Evolutionary conservation across 2,329 filamentous ascomycete species (phyloP).

Genomic region (Trichoderma sp.): DNA sequence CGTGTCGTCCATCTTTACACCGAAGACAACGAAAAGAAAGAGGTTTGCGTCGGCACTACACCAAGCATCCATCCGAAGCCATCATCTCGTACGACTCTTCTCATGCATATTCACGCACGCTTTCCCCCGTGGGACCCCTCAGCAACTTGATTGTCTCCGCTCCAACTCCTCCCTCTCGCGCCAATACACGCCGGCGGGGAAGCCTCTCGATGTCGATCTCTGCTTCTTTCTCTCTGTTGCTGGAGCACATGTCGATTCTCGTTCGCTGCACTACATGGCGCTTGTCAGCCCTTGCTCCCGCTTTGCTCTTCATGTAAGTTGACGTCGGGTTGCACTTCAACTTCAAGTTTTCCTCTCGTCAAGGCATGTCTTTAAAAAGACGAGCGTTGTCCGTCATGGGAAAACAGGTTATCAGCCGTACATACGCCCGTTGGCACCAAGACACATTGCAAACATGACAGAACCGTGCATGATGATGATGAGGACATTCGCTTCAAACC

Average conservation of each 20-base stretch:
- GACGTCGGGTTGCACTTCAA: slow-evolving; percentile 5
- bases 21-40: neutral
- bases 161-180: neutral
- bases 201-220: slow-evolving; percentile 12
- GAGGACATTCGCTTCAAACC: neutral
- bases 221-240: slow-evolving; percentile 5
- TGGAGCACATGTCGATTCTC: neutral
- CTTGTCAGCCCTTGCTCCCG: neutral
- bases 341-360: neutral
- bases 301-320: slow-evolving; percentile 3
- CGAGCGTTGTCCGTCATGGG: neutral
- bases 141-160: slow-evolving; percentile 12
- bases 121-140: slow-evolving; percentile 12
- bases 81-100: neutral
- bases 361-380: neutral
- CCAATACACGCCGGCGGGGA: slow-evolving; percentile 17
- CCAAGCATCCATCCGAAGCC: neutral
- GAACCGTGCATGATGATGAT: neutral
- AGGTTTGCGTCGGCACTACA: slow-evolving; percentile 12
- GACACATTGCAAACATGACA: neutral
- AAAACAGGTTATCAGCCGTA: slow-evolving; percentile 4
- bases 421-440: neutral
- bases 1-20: neutral
- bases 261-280: neutral
- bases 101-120: neutral